Conservation (phyloP, 495 filamentous ascomycete species). For the Filosporella fistucella region DNA sequence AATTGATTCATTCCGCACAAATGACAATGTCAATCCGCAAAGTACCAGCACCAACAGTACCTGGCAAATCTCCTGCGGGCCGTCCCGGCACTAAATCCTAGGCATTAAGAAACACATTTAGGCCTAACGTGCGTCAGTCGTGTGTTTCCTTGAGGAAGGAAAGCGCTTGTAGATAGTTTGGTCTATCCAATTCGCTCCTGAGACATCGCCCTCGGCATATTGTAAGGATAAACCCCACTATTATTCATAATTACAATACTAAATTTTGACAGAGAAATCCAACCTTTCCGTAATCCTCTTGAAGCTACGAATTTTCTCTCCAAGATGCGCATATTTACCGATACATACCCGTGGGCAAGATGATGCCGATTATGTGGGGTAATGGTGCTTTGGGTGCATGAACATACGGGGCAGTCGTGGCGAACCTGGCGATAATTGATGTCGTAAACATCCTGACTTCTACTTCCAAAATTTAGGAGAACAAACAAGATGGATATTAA, state of each 20-base stretch:
- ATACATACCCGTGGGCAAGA: background rate
- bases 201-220: background rate
- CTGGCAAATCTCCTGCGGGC: too few relatives aligned
- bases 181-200: background rate
- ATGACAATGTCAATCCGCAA: too few relatives aligned
- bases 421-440: too few relatives aligned
- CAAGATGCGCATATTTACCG: background rate
- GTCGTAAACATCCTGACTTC: too few relatives aligned
- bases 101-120: background rate
- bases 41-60: too few relatives aligned
- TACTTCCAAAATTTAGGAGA: too few relatives aligned
- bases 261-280: background rate
- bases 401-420: too few relatives aligned
- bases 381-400: too few relatives aligned
- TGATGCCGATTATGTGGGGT: too few relatives aligned
- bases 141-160: background rate
- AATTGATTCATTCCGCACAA: too few relatives aligned
- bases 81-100: too few relatives aligned
- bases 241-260: too few relatives aligned
- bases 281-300: background rate
- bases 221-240: background rate
- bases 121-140: background rate
- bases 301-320: background rate
- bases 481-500: background rate
- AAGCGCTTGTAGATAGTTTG: background rate